These are phyloP conservation scores for Solanum ahanhuiri DNA, from an alignment of 257 asterid genomes.

Conservation along the genomic window DNA sequence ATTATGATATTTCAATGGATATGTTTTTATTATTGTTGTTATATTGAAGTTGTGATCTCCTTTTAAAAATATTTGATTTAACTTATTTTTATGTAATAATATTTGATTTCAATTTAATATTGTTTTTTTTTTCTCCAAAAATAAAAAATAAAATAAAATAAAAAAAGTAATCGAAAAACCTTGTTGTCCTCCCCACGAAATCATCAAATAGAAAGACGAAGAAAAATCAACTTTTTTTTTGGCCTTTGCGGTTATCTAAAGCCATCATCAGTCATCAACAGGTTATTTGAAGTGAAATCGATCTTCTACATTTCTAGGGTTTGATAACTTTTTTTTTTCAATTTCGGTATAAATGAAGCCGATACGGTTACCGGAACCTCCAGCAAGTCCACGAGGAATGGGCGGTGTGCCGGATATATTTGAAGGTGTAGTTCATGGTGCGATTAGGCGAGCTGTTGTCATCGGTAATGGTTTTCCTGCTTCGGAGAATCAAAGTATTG, in stretches of 20 bases:
- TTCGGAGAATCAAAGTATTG: slow-evolving; percentile 87
- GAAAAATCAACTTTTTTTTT: not conserved
- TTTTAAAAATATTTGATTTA: too few relatives aligned
- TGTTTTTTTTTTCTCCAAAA: not conserved
- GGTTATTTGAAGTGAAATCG: not conserved
- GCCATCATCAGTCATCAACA: not conserved
- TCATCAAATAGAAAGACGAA: not conserved
- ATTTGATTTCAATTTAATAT: not conserved
- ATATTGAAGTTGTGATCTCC: too few relatives aligned
- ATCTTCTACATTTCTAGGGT: not conserved
- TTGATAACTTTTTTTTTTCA: not conserved
- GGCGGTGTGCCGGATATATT: slow-evolving; percentile 77
- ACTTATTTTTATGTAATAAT: not conserved
- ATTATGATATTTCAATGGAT: too few relatives aligned
- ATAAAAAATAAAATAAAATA: too few relatives aligned
- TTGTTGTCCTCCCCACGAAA: not conserved
- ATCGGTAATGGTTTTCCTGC: slow-evolving; percentile 91
- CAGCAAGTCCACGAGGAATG: slow-evolving; percentile 58
- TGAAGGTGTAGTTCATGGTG: slow-evolving; percentile 68
- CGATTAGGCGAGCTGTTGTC: slow-evolving; percentile 76
- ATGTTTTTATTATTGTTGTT: too few relatives aligned
- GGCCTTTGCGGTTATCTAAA: not conserved
- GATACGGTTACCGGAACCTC: slow-evolving; percentile 89
- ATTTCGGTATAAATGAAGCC: slow-evolving; percentile 53
- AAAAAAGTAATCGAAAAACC: not conserved